A percentile compares a stretch with the other conserved stretches of the same genome.
Evolutionary conservation across 495 filamentous ascomycete species (phyloP).

Genomic region (Durotheca rogersii): DNA sequence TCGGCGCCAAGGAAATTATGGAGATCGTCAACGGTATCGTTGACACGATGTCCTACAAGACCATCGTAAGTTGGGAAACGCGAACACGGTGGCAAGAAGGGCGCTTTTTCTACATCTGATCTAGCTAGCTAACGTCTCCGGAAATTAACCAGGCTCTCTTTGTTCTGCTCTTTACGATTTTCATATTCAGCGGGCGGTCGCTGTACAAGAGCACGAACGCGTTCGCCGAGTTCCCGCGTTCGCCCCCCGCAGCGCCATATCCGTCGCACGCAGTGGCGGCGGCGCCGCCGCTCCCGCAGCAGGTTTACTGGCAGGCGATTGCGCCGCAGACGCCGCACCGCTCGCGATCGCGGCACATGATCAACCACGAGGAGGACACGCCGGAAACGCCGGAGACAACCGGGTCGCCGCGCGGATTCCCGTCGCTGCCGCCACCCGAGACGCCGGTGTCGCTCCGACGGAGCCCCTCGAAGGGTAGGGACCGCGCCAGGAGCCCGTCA

Average conservation of each 20-base stretch:
- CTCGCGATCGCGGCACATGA: slow-evolving; percentile 29
- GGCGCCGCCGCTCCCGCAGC: slow-evolving; percentile 28
- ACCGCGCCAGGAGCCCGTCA: too few relatives aligned
- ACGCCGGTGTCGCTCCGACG: slow-evolving; percentile 42
- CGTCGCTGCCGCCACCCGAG: slow-evolving; percentile 40
- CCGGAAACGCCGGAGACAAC: slow-evolving; percentile 48
- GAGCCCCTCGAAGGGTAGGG: slow-evolving; percentile 50
- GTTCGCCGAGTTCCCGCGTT: slow-evolving; percentile 26
- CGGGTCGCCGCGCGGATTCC: slow-evolving; percentile 36
- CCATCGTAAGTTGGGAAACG: slow-evolving; percentile 72
- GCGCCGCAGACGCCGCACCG: slow-evolving; percentile 45
- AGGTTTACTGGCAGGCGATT: slow-evolving; percentile 47
- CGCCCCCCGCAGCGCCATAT: slow-evolving; percentile 17
- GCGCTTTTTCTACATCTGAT: too few relatives aligned
- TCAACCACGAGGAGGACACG: too few relatives aligned
- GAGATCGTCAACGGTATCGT: slow-evolving; percentile 51
- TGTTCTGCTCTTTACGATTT: slow-evolving; percentile 54
- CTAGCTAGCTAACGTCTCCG: slow-evolving; percentile 73
- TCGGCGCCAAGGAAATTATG: slow-evolving; percentile 46
- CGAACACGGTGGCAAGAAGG: too few relatives aligned
- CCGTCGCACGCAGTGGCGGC: too few relatives aligned
- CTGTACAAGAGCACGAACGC: slow-evolving; percentile 32
- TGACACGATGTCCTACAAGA: slow-evolving; percentile 47
- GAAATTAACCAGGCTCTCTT: slow-evolving; percentile 58
- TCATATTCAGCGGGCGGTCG: slow-evolving; percentile 50